These are phyloP conservation scores for Vairimorpha necatrix DNA, from an alignment of 371 early-diverging fungal genomes.

Conservation along the genomic window DNA sequence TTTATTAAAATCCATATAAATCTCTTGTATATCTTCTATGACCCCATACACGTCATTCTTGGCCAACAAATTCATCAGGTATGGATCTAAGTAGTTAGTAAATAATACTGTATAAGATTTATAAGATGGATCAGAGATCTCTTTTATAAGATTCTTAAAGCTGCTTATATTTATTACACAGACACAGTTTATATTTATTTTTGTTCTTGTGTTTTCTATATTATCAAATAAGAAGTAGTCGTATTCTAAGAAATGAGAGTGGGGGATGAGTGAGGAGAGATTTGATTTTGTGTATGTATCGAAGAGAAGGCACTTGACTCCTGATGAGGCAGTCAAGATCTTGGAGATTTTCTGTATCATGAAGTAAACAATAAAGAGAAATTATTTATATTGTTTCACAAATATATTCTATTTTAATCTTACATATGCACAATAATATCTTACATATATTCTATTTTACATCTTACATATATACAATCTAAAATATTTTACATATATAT, in stretches of 20 bases:
- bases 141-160: conserved; percentile 55
- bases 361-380: neutral
- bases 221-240: conserved; percentile 64
- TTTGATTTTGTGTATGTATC: conserved; percentile 59
- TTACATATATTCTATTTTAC: too few relatives aligned
- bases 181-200: conserved; percentile 57
- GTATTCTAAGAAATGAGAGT: conserved; percentile 54
- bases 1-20: conserved; percentile 56
- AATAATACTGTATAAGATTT: conserved; percentile 59
- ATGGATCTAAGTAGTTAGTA: conserved; percentile 53
- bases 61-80: conserved; percentile 56
- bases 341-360: conserved; percentile 3
- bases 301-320: conserved; percentile 60
- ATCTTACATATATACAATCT: too few relatives aligned
- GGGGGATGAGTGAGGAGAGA: conserved; percentile 58
- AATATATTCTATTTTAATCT: too few relatives aligned
- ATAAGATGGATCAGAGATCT: conserved; percentile 59
- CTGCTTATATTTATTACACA: conserved; percentile 45
- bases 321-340: conserved; percentile 48
- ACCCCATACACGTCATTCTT: conserved; percentile 55
- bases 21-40: conserved; percentile 62
- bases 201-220: conserved; percentile 44
- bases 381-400: too few relatives aligned
- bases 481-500: too few relatives aligned
- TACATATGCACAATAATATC: too few relatives aligned